Percentiles rank a stretch among this genome's conserved stretches.
Conservation (phyloP, 148 eudicot species). For the Simmondsia chinensis region DNA sequence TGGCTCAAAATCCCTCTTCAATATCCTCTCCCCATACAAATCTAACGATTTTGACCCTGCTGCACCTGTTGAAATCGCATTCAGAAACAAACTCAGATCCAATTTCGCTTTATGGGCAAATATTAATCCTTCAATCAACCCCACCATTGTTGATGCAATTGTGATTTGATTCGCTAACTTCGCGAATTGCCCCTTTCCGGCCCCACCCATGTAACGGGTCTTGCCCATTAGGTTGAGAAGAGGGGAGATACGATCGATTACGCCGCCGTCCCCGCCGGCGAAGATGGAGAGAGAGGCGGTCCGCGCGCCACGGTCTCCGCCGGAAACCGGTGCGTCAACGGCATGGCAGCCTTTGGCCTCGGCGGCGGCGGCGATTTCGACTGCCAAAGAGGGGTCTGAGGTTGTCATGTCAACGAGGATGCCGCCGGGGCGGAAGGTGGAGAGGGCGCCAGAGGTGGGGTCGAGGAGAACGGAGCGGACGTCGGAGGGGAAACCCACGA, state of each 20-base stretch:
- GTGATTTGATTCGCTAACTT: slow-evolving; percentile 78
- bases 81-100: slow-evolving; percentile 32
- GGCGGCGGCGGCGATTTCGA: slow-evolving; percentile 34
- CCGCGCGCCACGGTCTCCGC: slow-evolving; percentile 81
- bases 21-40: slow-evolving; percentile 60
- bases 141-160: slow-evolving; percentile 71
- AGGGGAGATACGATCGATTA: slow-evolving; percentile 29
- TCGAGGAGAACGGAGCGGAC: slow-evolving; percentile 67
- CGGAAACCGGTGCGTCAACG: slow-evolving; percentile 93
- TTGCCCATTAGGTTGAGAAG: slow-evolving; percentile 47
- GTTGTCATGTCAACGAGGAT: slow-evolving; percentile 91
- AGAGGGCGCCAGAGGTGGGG: slow-evolving; percentile 40
- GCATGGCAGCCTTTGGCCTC: slow-evolving; percentile 27
- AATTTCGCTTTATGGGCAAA: slow-evolving; percentile 65
- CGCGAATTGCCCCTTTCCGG: slow-evolving; percentile 80
- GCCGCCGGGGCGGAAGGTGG: slow-evolving; percentile 41
- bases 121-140: slow-evolving; percentile 66
- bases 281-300: slow-evolving; percentile 57
- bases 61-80: slow-evolving; percentile 71
- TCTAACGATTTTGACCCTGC: slow-evolving; percentile 88
- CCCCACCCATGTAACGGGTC: slow-evolving; percentile 80
- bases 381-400: slow-evolving; percentile 78
- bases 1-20: slow-evolving; percentile 69
- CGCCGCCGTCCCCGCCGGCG: slow-evolving; percentile 60
- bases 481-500: slow-evolving; percentile 93